Evolutionary conservation across 2,329 filamentous ascomycete species (phyloP).

Genomic region (Ceratocystis cubensis): DNA sequence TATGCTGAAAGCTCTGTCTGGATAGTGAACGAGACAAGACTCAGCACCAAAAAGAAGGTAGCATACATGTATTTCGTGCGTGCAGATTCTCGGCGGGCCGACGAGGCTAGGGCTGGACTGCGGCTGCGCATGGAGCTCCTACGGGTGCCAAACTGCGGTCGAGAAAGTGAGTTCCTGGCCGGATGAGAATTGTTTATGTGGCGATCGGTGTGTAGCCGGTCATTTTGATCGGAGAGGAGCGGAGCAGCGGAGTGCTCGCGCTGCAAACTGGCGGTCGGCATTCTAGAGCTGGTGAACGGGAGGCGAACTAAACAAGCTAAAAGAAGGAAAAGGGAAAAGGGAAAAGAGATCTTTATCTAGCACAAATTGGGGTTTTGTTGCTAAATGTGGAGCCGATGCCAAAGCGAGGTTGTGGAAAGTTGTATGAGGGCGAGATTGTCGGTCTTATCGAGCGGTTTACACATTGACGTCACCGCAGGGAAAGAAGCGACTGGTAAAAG

Average conservation of each 20-base stretch:
- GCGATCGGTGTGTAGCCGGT: background rate
- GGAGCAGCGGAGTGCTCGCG: conserved; percentile 18
- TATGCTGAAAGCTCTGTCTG: conserved; percentile 95
- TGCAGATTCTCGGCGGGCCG: conserved; percentile 36
- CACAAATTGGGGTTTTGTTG: background rate
- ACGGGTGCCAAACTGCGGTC: conserved; percentile 15
- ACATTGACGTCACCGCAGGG: conserved; percentile 4
- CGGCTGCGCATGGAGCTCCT: conserved; percentile 61
- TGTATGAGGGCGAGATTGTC: conserved; percentile 3
- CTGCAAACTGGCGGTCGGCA: background rate
- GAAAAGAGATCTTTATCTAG: background rate
- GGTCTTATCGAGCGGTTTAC: conserved; percentile 4
- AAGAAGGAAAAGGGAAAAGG: background rate
- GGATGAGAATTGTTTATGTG: background rate
- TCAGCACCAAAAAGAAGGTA: conserved; percentile 67
- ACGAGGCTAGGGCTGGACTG: conserved; percentile 44
- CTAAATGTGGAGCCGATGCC: background rate
- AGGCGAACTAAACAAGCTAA: background rate
- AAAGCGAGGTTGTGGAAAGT: background rate
- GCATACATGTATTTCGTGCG: conserved; percentile 79
- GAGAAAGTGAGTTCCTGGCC: background rate
- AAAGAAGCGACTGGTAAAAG: background rate
- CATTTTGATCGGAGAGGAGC: conserved; percentile 11
- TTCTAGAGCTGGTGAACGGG: background rate
- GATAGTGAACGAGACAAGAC: conserved; percentile 75